phyloP scores from a whole-genome alignment of 1,284 basidiomycete genomes.

The Boletus semigastroideus region DNA sequence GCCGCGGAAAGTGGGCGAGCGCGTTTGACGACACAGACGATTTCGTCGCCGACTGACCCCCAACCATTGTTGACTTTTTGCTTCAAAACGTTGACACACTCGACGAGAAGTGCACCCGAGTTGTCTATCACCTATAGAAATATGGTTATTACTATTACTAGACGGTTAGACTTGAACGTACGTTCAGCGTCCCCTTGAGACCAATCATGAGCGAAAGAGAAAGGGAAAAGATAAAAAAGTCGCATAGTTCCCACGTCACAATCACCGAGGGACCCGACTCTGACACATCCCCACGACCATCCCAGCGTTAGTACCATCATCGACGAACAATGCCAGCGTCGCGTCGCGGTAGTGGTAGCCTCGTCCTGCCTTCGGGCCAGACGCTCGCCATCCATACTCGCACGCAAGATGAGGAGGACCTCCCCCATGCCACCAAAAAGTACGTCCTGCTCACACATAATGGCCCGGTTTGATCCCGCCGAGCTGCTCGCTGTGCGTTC shows the following conservation, averaged over 20 bases:
- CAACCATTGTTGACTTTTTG: conserved; percentile 91
- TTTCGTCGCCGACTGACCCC: conserved; percentile 89
- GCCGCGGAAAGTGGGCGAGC: conserved; percentile 80
- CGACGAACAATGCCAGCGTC: conserved; percentile 55
- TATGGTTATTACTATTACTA: neutral
- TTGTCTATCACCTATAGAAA: conserved; percentile 88
- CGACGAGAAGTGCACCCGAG: conserved; percentile 93
- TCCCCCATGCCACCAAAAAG: conserved; percentile 88
- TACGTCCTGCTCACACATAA: conserved; percentile 35
- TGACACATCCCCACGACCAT: conserved; percentile 22
- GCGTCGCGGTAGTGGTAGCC: conserved; percentile 72
- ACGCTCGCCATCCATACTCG: conserved; percentile 53
- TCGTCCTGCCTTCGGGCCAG: conserved; percentile 70
- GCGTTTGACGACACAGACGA: conserved; percentile 94
- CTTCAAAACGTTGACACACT: conserved; percentile 97
- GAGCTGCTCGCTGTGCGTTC: neutral
- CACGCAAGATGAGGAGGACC: conserved; percentile 76
- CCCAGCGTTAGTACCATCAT: neutral
- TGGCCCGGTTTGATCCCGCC: neutral
- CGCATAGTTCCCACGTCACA: conserved; percentile 20
- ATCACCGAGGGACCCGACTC: conserved; percentile 11
- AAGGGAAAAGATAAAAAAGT: conserved; percentile 17
- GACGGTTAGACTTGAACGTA: conserved; percentile 41
- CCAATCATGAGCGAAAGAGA: conserved; percentile 70
- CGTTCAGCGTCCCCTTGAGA: conserved; percentile 87